phyloP scores from a whole-genome alignment of 78 protist species.

The Dictyostelium brefeldianum region DNA sequence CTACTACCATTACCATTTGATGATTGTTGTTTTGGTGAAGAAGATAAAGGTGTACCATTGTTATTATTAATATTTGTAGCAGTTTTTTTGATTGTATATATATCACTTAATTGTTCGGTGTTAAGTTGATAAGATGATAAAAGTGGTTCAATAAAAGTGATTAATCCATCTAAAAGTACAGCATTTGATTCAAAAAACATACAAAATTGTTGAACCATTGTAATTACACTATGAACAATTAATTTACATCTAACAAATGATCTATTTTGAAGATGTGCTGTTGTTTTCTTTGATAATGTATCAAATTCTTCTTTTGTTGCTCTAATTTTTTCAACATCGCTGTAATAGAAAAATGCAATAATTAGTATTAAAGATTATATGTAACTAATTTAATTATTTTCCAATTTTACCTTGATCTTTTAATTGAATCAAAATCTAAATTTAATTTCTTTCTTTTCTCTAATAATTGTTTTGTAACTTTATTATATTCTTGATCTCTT shows the following conservation, averaged over 20 bases:
- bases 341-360: not conserved
- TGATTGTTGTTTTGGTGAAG: slow-evolving; percentile 27
- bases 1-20: not conserved
- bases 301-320: slow-evolving; percentile 59
- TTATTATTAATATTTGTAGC: not conserved
- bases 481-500: slow-evolving; percentile 54
- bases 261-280: slow-evolving; percentile 57
- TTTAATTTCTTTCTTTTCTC: slow-evolving; percentile 72
- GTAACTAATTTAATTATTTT: not conserved
- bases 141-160: slow-evolving; percentile 48
- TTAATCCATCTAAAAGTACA: slow-evolving; percentile 57
- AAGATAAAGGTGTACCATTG: not conserved
- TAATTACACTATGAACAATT: slow-evolving; percentile 60
- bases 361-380: not conserved
- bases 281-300: slow-evolving; percentile 27
- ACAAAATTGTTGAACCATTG: slow-evolving; percentile 74
- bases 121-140: slow-evolving; percentile 28
- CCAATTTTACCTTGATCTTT: slow-evolving; percentile 54
- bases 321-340: slow-evolving; percentile 43
- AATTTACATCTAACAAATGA: slow-evolving; percentile 68
- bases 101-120: slow-evolving; percentile 29
- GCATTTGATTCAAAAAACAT: slow-evolving; percentile 66
- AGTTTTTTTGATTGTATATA: slow-evolving; percentile 23
- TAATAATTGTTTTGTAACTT: slow-evolving; percentile 51
- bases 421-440: slow-evolving; percentile 65